Conservation (phyloP, 805 yeast species). For the Ogataea zsoltii region DNA sequence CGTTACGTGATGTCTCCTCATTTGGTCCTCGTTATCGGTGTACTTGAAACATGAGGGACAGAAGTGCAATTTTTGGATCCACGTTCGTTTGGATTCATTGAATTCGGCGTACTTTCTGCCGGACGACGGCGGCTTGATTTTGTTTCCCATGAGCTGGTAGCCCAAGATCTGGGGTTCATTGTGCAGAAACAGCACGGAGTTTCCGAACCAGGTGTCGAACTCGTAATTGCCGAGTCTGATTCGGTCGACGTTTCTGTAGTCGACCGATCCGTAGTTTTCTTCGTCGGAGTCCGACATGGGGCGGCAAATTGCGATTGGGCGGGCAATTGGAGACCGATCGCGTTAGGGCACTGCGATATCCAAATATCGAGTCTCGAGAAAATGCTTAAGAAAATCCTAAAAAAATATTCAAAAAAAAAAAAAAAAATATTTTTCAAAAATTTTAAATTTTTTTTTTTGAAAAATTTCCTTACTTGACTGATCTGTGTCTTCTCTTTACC, state of each 20-base stretch:
- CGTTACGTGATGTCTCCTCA: slow-evolving; percentile 49
- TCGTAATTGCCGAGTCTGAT: slow-evolving; percentile 69
- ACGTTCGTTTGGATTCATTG: slow-evolving; percentile 30
- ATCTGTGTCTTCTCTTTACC: not conserved
- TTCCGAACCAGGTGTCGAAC: slow-evolving; percentile 87
- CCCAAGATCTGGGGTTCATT: slow-evolving; percentile 49
- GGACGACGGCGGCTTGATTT: slow-evolving; percentile 22
- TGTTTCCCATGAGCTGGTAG: slow-evolving; percentile 34
- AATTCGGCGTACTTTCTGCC: slow-evolving; percentile 18
- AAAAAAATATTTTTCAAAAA: too few relatives aligned
- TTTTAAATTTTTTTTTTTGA: not conserved
- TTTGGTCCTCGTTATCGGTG: slow-evolving; percentile 45
- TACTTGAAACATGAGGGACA: slow-evolving; percentile 89
- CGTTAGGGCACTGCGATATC: too few relatives aligned
- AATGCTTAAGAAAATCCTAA: not conserved
- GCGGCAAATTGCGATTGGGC: too few relatives aligned
- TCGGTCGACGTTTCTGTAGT: slow-evolving; percentile 59
- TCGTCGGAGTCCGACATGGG: slow-evolving; percentile 11
- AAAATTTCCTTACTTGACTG: not conserved
- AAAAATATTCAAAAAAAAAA: too few relatives aligned
- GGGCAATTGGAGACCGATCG: too few relatives aligned
- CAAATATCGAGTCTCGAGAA: not conserved
- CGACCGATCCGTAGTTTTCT: slow-evolving; percentile 60
- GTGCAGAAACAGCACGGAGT: slow-evolving; percentile 67
- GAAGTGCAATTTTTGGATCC: slow-evolving; percentile 66